A percentile compares a stretch with the other conserved stretches of the same genome.
Conservation (phyloP, 768 basidiomycete species). For the Rhizopogon salebrosus region DNA sequence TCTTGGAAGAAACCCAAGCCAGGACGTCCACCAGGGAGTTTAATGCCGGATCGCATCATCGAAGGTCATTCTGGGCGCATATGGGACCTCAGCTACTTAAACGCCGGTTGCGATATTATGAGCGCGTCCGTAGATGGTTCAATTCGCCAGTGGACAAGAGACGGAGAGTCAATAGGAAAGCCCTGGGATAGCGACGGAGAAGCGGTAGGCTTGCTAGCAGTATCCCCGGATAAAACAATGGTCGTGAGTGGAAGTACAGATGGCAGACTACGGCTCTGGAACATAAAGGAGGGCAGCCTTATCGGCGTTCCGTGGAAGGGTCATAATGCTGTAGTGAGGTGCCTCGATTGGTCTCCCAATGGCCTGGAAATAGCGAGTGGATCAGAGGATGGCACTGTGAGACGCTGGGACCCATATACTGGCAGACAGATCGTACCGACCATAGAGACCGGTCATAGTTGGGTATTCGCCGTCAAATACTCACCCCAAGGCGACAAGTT, state of each 20-base stretch:
- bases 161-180: background rate
- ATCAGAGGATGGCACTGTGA: too few species aligned
- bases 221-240: background rate
- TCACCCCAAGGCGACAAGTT: background rate
- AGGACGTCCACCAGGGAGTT: background rate
- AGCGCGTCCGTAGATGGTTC: background rate
- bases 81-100: background rate
- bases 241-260: background rate
- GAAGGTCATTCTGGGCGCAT: background rate
- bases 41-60: background rate
- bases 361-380: too few species aligned
- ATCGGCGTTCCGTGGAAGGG: background rate
- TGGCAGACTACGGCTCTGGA: background rate
- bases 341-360: conserved; percentile 11
- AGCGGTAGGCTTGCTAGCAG: background rate
- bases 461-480: background rate
- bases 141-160: background rate
- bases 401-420: conserved; percentile 8
- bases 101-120: background rate
- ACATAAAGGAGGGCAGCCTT: background rate
- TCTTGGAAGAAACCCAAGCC: background rate
- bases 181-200: background rate
- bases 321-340: background rate
- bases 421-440: background rate
- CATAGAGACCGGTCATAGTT: background rate